Percentiles rank a stretch among this genome's conserved stretches.
These are phyloP conservation scores for Ophiostoma sp. DNA, from an alignment of 2,329 filamentous ascomycete genomes.

Conservation along the genomic window DNA sequence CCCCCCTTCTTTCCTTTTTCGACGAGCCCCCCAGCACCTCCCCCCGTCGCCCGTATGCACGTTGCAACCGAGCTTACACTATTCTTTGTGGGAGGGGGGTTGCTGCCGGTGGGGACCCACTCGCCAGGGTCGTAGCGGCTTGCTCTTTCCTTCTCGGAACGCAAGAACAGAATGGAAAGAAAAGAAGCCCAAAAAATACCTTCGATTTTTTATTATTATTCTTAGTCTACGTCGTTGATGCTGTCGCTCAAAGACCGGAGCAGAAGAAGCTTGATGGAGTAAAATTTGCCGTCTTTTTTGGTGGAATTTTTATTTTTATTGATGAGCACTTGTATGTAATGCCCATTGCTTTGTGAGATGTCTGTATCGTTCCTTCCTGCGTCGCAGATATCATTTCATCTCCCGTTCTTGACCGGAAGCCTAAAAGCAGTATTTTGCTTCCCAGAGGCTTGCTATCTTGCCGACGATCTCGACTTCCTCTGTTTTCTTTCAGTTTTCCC, in stretches of 20 bases:
- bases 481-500: not conserved
- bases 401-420: not conserved
- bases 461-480: not conserved
- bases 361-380: not conserved
- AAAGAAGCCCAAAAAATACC: not conserved
- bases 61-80: conserved; percentile 33
- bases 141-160: conserved; percentile 29
- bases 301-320: not conserved
- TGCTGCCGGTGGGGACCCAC: conserved; percentile 29
- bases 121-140: conserved; percentile 25
- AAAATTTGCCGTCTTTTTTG: not conserved
- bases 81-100: conserved; percentile 23
- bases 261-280: not conserved
- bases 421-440: not conserved
- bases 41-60: conserved; percentile 22
- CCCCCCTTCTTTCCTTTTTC: not conserved
- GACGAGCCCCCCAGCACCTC: not conserved
- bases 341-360: not conserved
- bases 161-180: not conserved
- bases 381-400: not conserved
- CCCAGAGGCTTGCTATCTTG: not conserved
- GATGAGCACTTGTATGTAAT: not conserved
- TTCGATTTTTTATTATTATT: not conserved
- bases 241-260: not conserved
- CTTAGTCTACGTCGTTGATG: not conserved